A percentile compares a stretch with the other conserved stretches of the same genome.
phyloP scores from a whole-genome alignment of 169 alveolate species.

The Plasmodium vivax region DNA sequence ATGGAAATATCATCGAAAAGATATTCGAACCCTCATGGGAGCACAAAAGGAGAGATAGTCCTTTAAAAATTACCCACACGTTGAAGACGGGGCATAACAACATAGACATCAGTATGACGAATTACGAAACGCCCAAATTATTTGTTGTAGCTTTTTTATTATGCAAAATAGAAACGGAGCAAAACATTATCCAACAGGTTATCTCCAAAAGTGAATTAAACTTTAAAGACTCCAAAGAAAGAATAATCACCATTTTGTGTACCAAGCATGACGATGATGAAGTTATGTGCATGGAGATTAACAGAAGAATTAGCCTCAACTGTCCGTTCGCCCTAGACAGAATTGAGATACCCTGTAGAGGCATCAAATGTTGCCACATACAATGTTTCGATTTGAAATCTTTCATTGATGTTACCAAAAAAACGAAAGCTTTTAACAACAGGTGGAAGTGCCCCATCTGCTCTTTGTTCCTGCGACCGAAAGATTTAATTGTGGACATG shows the following conservation, averaged over 20 bases:
- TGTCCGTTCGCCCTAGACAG: constrained; percentile 89
- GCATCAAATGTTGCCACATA: constrained; percentile 90
- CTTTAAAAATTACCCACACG: constrained; percentile 85
- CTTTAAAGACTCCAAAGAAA: constrained; percentile 73
- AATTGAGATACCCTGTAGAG: constrained; percentile 92
- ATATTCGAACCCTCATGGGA: constrained; percentile 89
- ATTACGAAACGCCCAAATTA: constrained; percentile 76
- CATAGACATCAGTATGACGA: constrained; percentile 81
- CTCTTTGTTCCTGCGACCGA: constrained; percentile 88
- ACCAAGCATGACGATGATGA: constrained; percentile 86
- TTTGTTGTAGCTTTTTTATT: constrained; percentile 82
- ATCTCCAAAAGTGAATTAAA: constrained; percentile 73
- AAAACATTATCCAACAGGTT: constrained; percentile 77
- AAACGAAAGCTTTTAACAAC: constrained; percentile 92
- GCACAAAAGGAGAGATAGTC: constrained; percentile 89
- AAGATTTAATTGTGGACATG: constrained; percentile 88
- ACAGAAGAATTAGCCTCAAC: constrained; percentile 81
- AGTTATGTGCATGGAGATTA: constrained; percentile 86
- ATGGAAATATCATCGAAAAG: constrained; percentile 78
- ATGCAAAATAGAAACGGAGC: constrained; percentile 83
- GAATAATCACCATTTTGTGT: constrained; percentile 75
- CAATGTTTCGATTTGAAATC: constrained; percentile 93
- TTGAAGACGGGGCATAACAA: constrained; percentile 82
- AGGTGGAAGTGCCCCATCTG: constrained; percentile 96
- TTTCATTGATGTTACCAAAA: constrained; percentile 88